A percentile compares a stretch with the other conserved stretches of the same genome.
phyloP scores from a whole-genome alignment of 768 basidiomycete species.

The Guyanaporus albipodus region DNA sequence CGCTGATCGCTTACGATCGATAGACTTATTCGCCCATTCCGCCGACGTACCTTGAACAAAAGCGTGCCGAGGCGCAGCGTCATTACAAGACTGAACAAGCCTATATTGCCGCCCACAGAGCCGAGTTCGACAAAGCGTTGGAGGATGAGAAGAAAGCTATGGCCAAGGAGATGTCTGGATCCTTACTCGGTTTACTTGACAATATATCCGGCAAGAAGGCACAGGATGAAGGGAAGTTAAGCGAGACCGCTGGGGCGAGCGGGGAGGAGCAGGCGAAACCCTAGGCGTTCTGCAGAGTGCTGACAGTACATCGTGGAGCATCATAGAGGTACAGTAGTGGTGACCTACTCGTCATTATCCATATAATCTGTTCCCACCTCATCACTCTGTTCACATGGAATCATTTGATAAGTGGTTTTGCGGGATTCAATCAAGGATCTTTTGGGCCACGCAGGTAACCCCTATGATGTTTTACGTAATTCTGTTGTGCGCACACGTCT shows the following conservation, averaged over 20 bases:
- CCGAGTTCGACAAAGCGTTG: constrained; percentile 44
- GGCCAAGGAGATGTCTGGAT: constrained; percentile 45
- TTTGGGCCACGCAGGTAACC: no score
- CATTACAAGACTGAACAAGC: constrained; percentile 51
- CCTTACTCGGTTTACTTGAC: constrained; percentile 33
- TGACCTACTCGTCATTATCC: constrained; percentile 1
- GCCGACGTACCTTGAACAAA: constrained; percentile 50
- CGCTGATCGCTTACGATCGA: background rate
- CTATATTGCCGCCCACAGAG: constrained; percentile 49
- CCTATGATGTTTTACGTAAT: no score
- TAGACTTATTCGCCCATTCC: constrained; percentile 34
- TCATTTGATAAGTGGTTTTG: background rate
- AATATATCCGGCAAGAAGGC: constrained; percentile 23
- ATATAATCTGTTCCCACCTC: constrained; percentile 5
- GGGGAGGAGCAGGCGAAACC: constrained; percentile 9
- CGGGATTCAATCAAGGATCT: background rate
- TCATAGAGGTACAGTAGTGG: constrained; percentile 9
- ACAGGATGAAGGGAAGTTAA: background rate
- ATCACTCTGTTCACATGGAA: background rate
- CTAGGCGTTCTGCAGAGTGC: background rate
- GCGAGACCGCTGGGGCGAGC: constrained; percentile 7
- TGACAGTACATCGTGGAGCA: no score
- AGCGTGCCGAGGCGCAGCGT: constrained; percentile 47
- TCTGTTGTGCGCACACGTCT: no score
- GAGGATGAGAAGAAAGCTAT: constrained; percentile 51